phyloP scores from a whole-genome alignment of 2,329 filamentous ascomycete species.

The Pleoardoris graminearum region DNA sequence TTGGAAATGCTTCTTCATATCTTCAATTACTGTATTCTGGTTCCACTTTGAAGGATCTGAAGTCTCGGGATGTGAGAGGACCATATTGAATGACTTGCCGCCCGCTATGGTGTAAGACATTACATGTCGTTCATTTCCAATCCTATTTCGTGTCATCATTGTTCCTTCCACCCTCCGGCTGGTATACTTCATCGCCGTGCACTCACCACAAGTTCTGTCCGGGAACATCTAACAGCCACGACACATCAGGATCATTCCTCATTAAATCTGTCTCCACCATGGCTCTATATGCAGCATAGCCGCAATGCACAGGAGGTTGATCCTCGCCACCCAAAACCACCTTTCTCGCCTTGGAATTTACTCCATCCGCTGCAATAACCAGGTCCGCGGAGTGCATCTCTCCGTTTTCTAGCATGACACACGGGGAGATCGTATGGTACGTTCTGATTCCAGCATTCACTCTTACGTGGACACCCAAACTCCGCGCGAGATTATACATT shows the following conservation, averaged over 20 bases:
- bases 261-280: conserved; percentile 55
- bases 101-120: conserved; percentile 54
- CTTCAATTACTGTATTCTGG: conserved; percentile 58
- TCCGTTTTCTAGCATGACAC: conserved; percentile 43
- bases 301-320: conserved; percentile 27
- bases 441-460: conserved; percentile 14
- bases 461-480: conserved; percentile 19
- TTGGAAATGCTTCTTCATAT: conserved; percentile 62
- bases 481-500: conserved; percentile 18
- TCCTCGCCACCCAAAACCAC: background rate
- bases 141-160: conserved; percentile 47
- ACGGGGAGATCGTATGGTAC: conserved; percentile 12
- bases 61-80: conserved; percentile 64
- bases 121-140: conserved; percentile 49
- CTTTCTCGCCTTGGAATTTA: conserved; percentile 11
- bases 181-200: background rate
- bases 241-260: conserved; percentile 37
- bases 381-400: conserved; percentile 42
- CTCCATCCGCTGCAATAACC: conserved; percentile 38
- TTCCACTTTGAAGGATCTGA: conserved; percentile 57
- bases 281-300: conserved; percentile 64
- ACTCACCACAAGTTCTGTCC: conserved; percentile 26
- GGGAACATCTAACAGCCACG: conserved; percentile 23
- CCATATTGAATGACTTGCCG: conserved; percentile 65
- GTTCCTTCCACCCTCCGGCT: background rate